These are phyloP conservation scores for Simmondsia chinensis DNA, from an alignment of 148 eudicot genomes.

Conservation along the genomic window DNA sequence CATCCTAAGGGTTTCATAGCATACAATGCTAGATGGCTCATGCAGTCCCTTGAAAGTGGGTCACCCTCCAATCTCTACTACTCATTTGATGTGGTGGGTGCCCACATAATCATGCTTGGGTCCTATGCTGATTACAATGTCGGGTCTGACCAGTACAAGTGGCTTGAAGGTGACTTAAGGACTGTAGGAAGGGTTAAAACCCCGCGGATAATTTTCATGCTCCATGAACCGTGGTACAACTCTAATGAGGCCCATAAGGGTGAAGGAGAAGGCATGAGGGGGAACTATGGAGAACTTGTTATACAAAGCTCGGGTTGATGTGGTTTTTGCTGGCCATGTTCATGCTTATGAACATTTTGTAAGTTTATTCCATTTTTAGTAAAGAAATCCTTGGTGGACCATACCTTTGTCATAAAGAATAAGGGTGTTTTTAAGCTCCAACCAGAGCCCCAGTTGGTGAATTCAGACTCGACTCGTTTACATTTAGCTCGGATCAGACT, in stretches of 20 bases:
- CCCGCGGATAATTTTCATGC: slow-evolving; percentile 61
- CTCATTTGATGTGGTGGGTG: slow-evolving; percentile 63
- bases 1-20: slow-evolving; percentile 65
- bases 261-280: slow-evolving; percentile 80
- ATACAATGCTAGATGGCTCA: slow-evolving; percentile 72
- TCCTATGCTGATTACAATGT: slow-evolving; percentile 51
- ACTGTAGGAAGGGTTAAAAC: slow-evolving; percentile 38
- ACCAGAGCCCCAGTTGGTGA: too few species aligned
- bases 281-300: slow-evolving; percentile 59
- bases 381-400: too few species aligned
- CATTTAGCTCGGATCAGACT: too few species aligned
- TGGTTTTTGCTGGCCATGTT: slow-evolving; percentile 76
- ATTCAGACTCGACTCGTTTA: too few species aligned
- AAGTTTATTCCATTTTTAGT: slow-evolving; percentile 22
- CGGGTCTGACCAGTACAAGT: slow-evolving; percentile 64
- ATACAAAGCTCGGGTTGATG: slow-evolving; percentile 52
- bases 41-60: slow-evolving; percentile 70
- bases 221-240: slow-evolving; percentile 88
- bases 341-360: slow-evolving; percentile 90
- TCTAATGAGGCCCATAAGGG: slow-evolving; percentile 66
- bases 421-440: too few species aligned
- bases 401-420: too few species aligned
- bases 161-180: slow-evolving; percentile 56
- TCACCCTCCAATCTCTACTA: slow-evolving; percentile 74
- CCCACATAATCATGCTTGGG: slow-evolving; percentile 67